Percentiles rank a stretch among this genome's conserved stretches.
Conservation (phyloP, 164 flowering plant species). For the Cinnamomum chago region DNA sequence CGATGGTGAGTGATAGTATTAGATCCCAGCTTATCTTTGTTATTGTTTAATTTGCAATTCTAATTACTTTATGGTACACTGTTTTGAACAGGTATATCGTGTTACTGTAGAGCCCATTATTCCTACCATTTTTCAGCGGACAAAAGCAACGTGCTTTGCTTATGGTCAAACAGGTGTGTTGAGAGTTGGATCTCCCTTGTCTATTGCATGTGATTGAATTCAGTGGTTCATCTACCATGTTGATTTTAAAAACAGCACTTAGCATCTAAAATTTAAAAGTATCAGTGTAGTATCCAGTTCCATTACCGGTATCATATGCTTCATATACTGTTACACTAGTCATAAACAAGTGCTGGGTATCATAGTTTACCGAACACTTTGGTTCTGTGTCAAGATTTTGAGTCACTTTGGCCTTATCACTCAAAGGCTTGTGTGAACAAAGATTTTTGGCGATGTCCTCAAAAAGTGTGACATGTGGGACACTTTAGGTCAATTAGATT, state of each 20-base stretch:
- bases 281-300: no score
- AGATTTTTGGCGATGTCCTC: background rate
- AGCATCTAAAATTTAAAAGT: no score
- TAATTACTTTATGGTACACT: constrained; percentile 1
- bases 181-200: background rate
- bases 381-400: no score
- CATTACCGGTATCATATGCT: no score
- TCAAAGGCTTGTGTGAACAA: no score
- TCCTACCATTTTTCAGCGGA: constrained; percentile 85
- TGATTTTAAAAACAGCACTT: background rate
- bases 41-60: background rate
- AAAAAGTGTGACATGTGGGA: background rate
- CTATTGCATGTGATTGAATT: background rate
- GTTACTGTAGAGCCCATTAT: constrained; percentile 89
- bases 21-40: background rate
- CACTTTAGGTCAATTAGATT: background rate
- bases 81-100: constrained; percentile 71
- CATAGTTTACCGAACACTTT: no score
- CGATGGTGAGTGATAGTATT: background rate
- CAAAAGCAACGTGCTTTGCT: constrained; percentile 99
- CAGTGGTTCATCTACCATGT: background rate
- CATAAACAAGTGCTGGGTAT: no score
- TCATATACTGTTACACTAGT: no score
- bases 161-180: constrained; percentile 93
- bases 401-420: no score